Percentiles rank a stretch among this genome's conserved stretches.
phyloP scores from a whole-genome alignment of 1,284 basidiomycete genomes.

The Tilletia caries region DNA sequence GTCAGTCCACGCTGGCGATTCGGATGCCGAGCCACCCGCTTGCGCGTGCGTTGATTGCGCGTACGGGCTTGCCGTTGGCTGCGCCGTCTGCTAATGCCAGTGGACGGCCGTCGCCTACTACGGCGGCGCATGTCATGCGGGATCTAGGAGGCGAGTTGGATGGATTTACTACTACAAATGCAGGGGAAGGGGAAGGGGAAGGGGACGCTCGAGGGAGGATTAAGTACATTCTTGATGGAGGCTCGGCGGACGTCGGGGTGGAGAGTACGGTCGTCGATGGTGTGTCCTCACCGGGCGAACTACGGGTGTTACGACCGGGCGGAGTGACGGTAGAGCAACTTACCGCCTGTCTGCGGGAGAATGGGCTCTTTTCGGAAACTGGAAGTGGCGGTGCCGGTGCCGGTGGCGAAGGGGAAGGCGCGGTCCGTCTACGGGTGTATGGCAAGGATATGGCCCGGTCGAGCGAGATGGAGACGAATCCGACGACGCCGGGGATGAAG shows the following conservation, averaged over 20 bases:
- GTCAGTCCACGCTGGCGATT: slow-evolving; percentile 78
- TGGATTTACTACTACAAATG: slow-evolving; percentile 57
- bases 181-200: slow-evolving; percentile 2
- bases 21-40: slow-evolving; percentile 92
- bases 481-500: slow-evolving; percentile 99
- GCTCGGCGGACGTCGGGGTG: slow-evolving; percentile 79
- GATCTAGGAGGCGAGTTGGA: slow-evolving; percentile 66
- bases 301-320: slow-evolving; percentile 85
- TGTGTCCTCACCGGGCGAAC: slow-evolving; percentile 57
- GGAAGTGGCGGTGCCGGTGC: neutral
- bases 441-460: slow-evolving; percentile 46
- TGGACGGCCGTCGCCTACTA: slow-evolving; percentile 88
- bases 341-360: slow-evolving; percentile 21
- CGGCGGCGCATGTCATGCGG: slow-evolving; percentile 76
- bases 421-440: slow-evolving; percentile 30
- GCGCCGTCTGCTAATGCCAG: slow-evolving; percentile 95
- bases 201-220: slow-evolving; percentile 54
- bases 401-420: neutral
- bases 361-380: slow-evolving; percentile 10
- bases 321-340: slow-evolving; percentile 83
- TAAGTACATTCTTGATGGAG: slow-evolving; percentile 84
- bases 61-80: slow-evolving; percentile 73
- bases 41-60: slow-evolving; percentile 80
- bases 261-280: slow-evolving; percentile 96
- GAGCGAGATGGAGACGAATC: slow-evolving; percentile 53